phyloP scores from a whole-genome alignment of 1,139 yeast genomes.

The Yamadazyma sp. region DNA sequence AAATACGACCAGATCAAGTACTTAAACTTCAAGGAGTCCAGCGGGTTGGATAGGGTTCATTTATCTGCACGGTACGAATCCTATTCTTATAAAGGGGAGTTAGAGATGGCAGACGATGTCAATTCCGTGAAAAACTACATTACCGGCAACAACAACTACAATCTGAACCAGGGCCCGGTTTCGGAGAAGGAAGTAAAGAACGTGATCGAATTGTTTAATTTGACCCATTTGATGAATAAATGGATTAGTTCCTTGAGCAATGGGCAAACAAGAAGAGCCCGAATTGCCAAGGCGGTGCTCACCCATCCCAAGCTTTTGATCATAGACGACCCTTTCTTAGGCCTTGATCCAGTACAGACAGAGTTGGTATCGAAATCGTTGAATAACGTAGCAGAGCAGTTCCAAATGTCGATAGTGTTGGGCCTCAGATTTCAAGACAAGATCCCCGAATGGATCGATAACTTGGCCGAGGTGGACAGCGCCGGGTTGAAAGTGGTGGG shows the following conservation, averaged over 20 bases:
- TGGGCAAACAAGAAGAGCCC: constrained; percentile 90
- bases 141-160: constrained; percentile 50
- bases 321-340: constrained; percentile 90
- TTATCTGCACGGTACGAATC: constrained; percentile 87
- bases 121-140: constrained; percentile 66
- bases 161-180: constrained; percentile 20
- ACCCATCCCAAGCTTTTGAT: constrained; percentile 64
- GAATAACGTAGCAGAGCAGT: constrained; percentile 23
- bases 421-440: constrained; percentile 78
- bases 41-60: constrained; percentile 66
- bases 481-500: constrained; percentile 58
- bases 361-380: constrained; percentile 52
- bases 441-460: constrained; percentile 77
- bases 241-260: constrained; percentile 90
- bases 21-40: constrained; percentile 60
- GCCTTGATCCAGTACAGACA: constrained; percentile 79
- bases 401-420: constrained; percentile 47
- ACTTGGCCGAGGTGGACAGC: constrained; percentile 60
- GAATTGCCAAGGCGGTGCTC: constrained; percentile 75
- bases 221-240: constrained; percentile 57
- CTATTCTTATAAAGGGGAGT: constrained; percentile 54
- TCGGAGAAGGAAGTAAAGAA: constrained; percentile 30
- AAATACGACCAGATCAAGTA: constrained; percentile 29
- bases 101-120: constrained; percentile 68
- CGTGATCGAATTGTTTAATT: constrained; percentile 51